phyloP scores from a whole-genome alignment of 73 alveolate genomes.

The Paramecium biaurelia region DNA sequence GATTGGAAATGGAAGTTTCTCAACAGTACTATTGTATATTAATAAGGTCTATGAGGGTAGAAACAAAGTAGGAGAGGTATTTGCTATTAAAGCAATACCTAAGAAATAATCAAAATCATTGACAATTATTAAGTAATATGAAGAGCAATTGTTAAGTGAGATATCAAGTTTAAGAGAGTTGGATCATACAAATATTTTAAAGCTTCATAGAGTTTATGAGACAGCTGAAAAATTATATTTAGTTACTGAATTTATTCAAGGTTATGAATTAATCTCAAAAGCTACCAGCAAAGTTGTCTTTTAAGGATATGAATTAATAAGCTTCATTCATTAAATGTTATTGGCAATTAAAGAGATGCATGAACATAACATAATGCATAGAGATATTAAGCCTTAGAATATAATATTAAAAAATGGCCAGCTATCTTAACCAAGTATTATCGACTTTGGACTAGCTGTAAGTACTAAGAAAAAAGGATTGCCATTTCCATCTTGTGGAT shows the following conservation, averaged over 20 bases:
- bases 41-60: neutral
- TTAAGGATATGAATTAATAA: neutral
- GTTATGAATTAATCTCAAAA: neutral
- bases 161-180: neutral
- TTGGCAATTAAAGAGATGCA: neutral
- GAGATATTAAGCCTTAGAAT: neutral
- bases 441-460: neutral
- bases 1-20: slow-evolving; percentile 13
- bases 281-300: neutral
- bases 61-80: neutral
- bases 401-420: neutral
- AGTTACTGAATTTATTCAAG: neutral
- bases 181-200: neutral
- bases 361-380: neutral
- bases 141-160: neutral
- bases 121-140: neutral
- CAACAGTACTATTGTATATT: neutral
- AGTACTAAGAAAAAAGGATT: neutral
- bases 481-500: slow-evolving; percentile 31
- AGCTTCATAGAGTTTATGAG: neutral
- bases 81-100: neutral
- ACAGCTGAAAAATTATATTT: neutral
- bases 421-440: neutral
- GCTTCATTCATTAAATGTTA: neutral
- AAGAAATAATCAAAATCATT: neutral